A percentile compares a stretch with the other conserved stretches of the same genome.
Evolutionary conservation across 2,329 filamentous ascomycete species (phyloP).

Genomic region (Cylindrodendrum hubeiense): DNA sequence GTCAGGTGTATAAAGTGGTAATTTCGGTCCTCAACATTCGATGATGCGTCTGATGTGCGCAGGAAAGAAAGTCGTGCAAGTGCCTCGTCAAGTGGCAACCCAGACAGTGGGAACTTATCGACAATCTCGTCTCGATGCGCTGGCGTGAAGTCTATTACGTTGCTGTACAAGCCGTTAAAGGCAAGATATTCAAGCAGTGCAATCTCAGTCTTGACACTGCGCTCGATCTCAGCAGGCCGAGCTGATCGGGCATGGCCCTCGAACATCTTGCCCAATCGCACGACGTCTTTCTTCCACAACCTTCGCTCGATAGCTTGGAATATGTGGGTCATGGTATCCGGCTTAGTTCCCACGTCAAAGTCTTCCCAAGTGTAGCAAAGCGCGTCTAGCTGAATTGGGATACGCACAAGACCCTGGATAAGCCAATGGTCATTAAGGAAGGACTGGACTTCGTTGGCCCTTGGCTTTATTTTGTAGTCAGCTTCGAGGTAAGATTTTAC

Average conservation of each 20-base stretch:
- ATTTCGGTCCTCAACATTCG: not conserved
- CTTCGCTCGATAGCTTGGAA: slow-evolving; percentile 49
- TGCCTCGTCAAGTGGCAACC: not conserved
- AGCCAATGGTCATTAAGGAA: slow-evolving; percentile 50
- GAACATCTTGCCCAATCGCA: slow-evolving; percentile 42
- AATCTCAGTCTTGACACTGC: slow-evolving; percentile 33
- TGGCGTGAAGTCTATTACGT: slow-evolving; percentile 49
- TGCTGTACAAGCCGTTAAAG: slow-evolving; percentile 50
- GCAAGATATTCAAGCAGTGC: slow-evolving; percentile 49
- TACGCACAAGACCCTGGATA: slow-evolving; percentile 53
- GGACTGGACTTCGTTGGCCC: slow-evolving; percentile 5
- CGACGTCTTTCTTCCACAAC: slow-evolving; percentile 55
- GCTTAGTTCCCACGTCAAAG: slow-evolving; percentile 12
- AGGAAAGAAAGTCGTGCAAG: slow-evolving; percentile 52
- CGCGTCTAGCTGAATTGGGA: slow-evolving; percentile 59
- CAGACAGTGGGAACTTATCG: not conserved
- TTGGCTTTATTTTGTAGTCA: not conserved
- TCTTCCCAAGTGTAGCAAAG: slow-evolving; percentile 54
- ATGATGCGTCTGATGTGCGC: slow-evolving; percentile 46
- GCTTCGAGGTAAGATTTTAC: slow-evolving; percentile 34
- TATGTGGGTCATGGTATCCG: slow-evolving; percentile 53
- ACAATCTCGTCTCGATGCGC: slow-evolving; percentile 23
- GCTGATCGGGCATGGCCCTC: slow-evolving; percentile 7
- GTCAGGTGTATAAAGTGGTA: slow-evolving; percentile 58
- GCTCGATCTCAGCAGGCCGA: slow-evolving; percentile 28